phyloP scores from a whole-genome alignment of 768 basidiomycete genomes.

The Trametes elegans region DNA sequence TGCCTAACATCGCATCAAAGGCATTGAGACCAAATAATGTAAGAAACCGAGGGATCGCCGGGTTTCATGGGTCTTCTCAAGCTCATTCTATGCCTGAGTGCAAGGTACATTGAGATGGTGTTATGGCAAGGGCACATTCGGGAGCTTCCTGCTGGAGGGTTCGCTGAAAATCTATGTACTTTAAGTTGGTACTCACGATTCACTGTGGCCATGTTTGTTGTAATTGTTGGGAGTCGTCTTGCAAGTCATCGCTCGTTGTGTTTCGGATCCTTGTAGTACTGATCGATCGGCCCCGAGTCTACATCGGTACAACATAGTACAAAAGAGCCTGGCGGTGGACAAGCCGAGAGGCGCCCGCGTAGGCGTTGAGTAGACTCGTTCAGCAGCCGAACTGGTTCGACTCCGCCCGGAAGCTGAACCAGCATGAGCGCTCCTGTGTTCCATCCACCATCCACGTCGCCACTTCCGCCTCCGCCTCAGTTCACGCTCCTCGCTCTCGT shows the following conservation, averaged over 20 bases:
- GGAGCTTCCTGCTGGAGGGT: constrained; percentile 31
- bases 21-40: constrained; percentile 35
- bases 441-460: neutral
- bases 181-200: too few species aligned
- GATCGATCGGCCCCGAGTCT: too few species aligned
- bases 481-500: neutral
- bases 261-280: too few species aligned
- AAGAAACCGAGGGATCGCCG: too few species aligned
- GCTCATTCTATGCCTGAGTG: constrained; percentile 34
- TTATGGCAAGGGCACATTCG: constrained; percentile 36
- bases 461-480: neutral
- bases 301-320: too few species aligned
- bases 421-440: too few species aligned
- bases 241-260: too few species aligned
- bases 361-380: neutral
- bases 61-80: constrained; percentile 40
- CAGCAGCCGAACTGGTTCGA: neutral
- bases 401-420: neutral
- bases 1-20: constrained; percentile 38
- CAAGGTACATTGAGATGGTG: constrained; percentile 34
- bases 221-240: too few species aligned
- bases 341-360: too few species aligned
- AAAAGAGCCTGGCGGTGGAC: too few species aligned
- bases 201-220: too few species aligned
- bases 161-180: constrained; percentile 29